Evolutionary conservation across 2,329 filamentous ascomycete genomes (phyloP).

Genomic region (Domatiomyces catenatus): DNA sequence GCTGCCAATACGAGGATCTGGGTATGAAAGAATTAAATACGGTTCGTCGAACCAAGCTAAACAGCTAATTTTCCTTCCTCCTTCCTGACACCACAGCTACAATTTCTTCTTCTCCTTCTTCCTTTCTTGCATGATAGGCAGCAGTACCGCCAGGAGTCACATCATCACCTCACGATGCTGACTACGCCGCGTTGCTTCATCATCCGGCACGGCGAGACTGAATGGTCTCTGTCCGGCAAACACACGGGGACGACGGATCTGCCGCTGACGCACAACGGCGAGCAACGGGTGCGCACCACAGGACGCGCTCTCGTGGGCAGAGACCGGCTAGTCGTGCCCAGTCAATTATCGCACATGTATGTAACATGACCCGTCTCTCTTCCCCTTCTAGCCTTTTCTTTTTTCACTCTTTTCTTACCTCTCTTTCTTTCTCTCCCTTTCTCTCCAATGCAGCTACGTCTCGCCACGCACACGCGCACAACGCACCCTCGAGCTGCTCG

Average conservation of each 20-base stretch:
- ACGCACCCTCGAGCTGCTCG: constrained; percentile 75
- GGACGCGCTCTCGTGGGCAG: constrained; percentile 70
- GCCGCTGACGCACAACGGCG: constrained; percentile 65
- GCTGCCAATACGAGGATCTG: too few relatives aligned
- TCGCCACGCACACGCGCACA: constrained; percentile 75
- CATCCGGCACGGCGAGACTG: constrained; percentile 81
- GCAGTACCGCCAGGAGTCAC: background rate
- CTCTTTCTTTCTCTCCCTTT: background rate
- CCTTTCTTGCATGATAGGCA: too few relatives aligned
- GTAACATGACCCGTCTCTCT: constrained; percentile 23
- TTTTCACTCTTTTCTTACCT: constrained; percentile 1
- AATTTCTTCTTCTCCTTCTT: too few relatives aligned
- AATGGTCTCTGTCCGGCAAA: constrained; percentile 77
- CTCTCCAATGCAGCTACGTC: constrained; percentile 45
- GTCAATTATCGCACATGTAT: constrained; percentile 68
- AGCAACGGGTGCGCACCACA: constrained; percentile 59
- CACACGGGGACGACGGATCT: constrained; percentile 83
- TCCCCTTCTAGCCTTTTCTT: constrained; percentile 1
- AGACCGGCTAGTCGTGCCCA: constrained; percentile 71
- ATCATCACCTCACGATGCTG: too few relatives aligned
- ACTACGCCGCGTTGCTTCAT: constrained; percentile 60
- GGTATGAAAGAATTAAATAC: too few relatives aligned
- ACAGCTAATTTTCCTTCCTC: too few relatives aligned
- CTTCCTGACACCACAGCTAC: too few relatives aligned
- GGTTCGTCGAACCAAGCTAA: too few relatives aligned